Base-by-base conservation (phyloP, 148 eudicot species). In the Rhododendron simsii region DNA sequence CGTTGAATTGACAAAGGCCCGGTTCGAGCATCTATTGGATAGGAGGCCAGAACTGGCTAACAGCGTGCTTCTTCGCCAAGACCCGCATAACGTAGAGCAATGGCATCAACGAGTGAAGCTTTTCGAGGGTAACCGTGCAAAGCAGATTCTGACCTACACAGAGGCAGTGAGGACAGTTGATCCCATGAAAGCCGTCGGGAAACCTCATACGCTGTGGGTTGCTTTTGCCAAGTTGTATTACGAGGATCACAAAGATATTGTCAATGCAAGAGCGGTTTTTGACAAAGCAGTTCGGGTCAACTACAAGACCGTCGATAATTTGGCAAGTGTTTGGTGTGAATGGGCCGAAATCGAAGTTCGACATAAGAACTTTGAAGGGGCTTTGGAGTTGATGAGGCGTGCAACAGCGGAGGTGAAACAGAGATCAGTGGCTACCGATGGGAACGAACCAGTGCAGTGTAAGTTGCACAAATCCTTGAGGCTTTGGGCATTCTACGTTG, bases 301-400 rank as follows among this genome's bases (percentile, higher is more conserved):
- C 61, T 97, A 92, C 83, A 97, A 93, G 83, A 86, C 95, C 10
- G 95, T 95, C 61, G 99, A 97, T 90, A 95, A 97, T 90, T 88
- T 97, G 81, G 99, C 98, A 26, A 93, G 98, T 84, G 88, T 97
- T 37, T 97, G 98, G 98, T 97, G 99, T 87, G 99, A 95, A 59
- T 97, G 99, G 99, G 99, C 98, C 12, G 98, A 97, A 88, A 95
- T 95, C 96, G 99, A 95, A 74, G 88, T 97, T 21, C 92, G 92
- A 81, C 98, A 94, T 87, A 92, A 93, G 82, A 92, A 93, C 61
- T 93, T 95, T 78, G 90, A 85, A 84, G 95, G 94, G 50, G 98
- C 98, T 18, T 79, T 97, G 82, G 98, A 95, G 28, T 83, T 95
- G 83, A 95, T 97, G 99, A 92, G 95, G 47, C 98, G 98, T 50